A percentile compares a stretch with the other conserved stretches of the same genome.
phyloP scores from a whole-genome alignment of 257 asterid species.

The Coffea eugenioides region DNA sequence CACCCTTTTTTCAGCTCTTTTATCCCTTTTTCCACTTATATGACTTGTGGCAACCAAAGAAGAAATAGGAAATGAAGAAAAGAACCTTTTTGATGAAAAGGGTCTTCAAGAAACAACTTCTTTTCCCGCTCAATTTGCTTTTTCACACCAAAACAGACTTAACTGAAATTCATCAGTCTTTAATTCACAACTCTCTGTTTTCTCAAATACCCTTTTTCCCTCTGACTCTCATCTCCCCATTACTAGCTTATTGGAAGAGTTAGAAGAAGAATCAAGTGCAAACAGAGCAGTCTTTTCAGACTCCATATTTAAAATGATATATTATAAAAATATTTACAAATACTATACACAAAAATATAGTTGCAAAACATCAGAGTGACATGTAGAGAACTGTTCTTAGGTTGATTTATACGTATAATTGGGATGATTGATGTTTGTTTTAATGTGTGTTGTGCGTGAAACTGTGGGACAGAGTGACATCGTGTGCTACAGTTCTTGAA shows the following conservation, averaged over 20 bases:
- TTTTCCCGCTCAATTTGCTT: constrained; percentile 31
- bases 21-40: background rate
- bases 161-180: constrained; percentile 24
- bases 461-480: constrained; percentile 34
- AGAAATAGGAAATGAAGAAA: background rate
- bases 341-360: constrained; percentile 15
- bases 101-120: constrained; percentile 26
- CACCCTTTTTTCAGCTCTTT: background rate
- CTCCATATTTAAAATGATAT: constrained; percentile 39
- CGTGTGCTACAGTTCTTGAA: constrained; percentile 42
- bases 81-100: constrained; percentile 31
- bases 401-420: background rate
- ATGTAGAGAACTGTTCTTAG: background rate
- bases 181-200: background rate
- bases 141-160: constrained; percentile 14
- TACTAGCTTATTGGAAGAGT: constrained; percentile 24
- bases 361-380: background rate
- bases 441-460: constrained; percentile 8
- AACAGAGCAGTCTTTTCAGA: constrained; percentile 45
- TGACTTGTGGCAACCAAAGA: background rate
- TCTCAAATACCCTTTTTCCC: constrained; percentile 29
- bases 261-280: constrained; percentile 37
- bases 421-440: background rate
- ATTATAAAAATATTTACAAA: constrained; percentile 4
- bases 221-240: constrained; percentile 13